Evolutionary conservation across 768 basidiomycete genomes (phyloP), one percentile per base, ranked within the genome.

Genomic region (Phaffia australis): DNA sequence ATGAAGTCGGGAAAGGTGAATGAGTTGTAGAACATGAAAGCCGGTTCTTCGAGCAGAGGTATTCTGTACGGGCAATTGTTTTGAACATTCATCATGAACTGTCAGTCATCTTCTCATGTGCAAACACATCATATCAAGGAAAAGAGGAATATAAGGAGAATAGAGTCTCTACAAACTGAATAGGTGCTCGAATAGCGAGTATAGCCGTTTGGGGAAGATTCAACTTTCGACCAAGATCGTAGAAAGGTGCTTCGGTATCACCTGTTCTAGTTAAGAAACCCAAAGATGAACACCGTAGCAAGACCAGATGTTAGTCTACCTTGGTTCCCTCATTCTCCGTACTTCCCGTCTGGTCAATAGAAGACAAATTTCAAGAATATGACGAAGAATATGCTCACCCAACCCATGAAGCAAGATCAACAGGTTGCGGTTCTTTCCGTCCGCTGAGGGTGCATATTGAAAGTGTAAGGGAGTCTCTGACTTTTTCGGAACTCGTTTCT

Each of bases 191-290:
- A 14, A 94, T 74, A 1, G 88, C 82, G n/a, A 94, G 82, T 1
- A 83, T 80, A 2, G 90, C 89, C 0, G 92, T 94, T 74, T 93
- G 90, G 0, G 91, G 92, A n/a, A 95, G 82, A 70, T 83, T 87
- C 56, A 95, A 76, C 14, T 82, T 81, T 25, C 79, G 79, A 14
- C 84, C 89, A 7, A 95, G 82, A 62, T 84, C 83, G 42, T 81
- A 79, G 74, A 95, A 94, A 1, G 89, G 88, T 2, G 78, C 56
- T 67, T 86, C 84, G 0, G 86, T 89, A 76, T 94, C 91, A 29
- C 91, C 91, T 92, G 35, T 42, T 42, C 35, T 42, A 11, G 69
- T 30, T 48, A 49, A n/a, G 18, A 59, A 21, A 18, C 9, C 25
- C 3, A 47, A 16, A 29, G 52, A 8, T 57, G 29, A 19, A 56